Evolutionary conservation across 2,329 filamentous ascomycete species (phyloP).

Genomic region (Tolypocladium tropicale): DNA sequence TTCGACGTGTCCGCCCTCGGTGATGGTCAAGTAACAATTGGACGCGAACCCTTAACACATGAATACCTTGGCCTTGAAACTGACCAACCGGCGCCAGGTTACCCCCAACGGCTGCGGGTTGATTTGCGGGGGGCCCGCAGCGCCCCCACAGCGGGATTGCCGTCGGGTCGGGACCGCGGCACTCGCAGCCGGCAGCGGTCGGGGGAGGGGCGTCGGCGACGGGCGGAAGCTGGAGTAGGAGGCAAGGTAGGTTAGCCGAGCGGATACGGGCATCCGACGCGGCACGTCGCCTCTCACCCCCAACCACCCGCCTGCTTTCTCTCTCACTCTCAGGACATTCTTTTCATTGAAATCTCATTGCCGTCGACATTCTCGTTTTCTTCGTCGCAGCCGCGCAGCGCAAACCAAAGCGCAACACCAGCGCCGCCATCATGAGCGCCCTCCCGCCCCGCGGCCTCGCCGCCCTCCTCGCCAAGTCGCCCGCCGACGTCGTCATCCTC

Average conservation of each 20-base stretch:
- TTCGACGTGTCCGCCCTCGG: no score
- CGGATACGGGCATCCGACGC: not conserved
- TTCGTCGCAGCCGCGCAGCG: no score
- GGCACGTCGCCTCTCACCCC: not conserved
- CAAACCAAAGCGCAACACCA: not conserved
- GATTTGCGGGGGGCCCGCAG: not conserved
- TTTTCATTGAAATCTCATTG: not conserved
- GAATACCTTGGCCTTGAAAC: no score
- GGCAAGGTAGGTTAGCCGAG: not conserved
- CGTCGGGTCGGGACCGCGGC: not conserved
- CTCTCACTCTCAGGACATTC: not conserved
- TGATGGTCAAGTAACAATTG: no score
- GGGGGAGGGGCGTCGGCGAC: not conserved
- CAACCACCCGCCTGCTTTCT: not conserved
- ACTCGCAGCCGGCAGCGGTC: not conserved
- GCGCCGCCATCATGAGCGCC: not conserved
- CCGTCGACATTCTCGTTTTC: no score
- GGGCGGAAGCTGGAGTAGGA: not conserved
- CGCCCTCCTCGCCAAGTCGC: conserved; percentile 66
- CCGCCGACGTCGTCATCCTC: conserved; percentile 77
- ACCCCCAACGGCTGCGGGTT: not conserved
- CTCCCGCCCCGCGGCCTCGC: conserved; percentile 44
- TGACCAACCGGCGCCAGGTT: not conserved
- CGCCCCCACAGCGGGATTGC: not conserved
- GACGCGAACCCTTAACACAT: no score